These are phyloP conservation scores for Barnettozyma vustinii DNA, from an alignment of 805 yeast species.

Conservation along the genomic window DNA sequence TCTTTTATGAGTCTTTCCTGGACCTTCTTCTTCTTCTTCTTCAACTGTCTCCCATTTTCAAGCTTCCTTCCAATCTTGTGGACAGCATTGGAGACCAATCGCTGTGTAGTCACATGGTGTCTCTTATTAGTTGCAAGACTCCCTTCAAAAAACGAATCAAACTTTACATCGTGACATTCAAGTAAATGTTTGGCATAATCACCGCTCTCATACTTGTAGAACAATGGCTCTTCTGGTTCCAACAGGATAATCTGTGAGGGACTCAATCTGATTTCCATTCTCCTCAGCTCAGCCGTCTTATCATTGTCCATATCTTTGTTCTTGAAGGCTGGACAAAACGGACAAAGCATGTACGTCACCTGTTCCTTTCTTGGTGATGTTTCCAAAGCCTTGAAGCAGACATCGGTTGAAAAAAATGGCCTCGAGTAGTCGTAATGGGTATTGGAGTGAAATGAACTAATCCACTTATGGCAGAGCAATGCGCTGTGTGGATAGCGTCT, in stretches of 20 bases:
- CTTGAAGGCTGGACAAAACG: constrained; percentile 1
- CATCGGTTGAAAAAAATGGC: constrained; percentile 1
- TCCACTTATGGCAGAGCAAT: background rate
- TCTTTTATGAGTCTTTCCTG: background rate
- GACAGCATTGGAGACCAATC: background rate
- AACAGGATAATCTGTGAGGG: background rate
- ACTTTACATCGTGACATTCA: background rate
- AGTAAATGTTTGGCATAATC: constrained; percentile 1
- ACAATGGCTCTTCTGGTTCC: background rate
- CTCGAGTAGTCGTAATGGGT: background rate
- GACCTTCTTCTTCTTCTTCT: background rate
- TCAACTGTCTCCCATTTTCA: background rate
- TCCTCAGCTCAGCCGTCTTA: background rate
- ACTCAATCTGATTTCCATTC: background rate
- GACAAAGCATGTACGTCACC: background rate
- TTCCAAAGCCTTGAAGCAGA: background rate
- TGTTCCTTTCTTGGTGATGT: background rate
- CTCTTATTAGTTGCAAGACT: background rate
- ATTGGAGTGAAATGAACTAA: background rate
- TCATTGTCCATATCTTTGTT: background rate
- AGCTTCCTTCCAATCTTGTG: background rate
- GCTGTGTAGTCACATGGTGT: background rate
- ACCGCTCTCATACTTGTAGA: background rate
- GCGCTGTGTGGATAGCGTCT: background rate
- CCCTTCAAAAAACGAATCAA: background rate